Percentiles rank a stretch among this genome's conserved stretches.
phyloP scores from a whole-genome alignment of 2,329 filamentous ascomycete genomes.

The Neofusicoccum sp. region DNA sequence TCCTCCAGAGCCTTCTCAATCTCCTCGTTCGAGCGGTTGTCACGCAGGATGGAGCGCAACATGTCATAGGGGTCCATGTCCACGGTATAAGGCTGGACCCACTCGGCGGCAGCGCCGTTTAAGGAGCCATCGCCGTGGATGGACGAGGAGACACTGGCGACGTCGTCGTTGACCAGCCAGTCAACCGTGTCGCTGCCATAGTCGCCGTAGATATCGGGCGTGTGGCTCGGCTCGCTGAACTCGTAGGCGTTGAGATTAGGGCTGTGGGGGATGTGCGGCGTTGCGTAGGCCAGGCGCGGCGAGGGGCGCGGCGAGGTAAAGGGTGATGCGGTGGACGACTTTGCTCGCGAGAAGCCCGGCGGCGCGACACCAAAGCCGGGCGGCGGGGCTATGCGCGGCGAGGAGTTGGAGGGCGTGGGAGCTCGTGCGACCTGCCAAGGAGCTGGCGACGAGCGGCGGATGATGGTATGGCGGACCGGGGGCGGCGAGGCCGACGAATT shows the following conservation, averaged over 20 bases:
- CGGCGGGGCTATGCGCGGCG: slow-evolving; percentile 77
- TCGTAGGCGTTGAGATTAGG: slow-evolving; percentile 93
- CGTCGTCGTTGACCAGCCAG: slow-evolving; percentile 89
- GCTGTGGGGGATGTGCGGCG: slow-evolving; percentile 88
- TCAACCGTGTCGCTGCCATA: slow-evolving; percentile 93
- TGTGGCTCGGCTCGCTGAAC: slow-evolving; percentile 77
- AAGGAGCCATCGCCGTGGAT: slow-evolving; percentile 66
- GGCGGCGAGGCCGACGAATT: slow-evolving; percentile 71
- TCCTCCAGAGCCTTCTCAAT: slow-evolving; percentile 86
- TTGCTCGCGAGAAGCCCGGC: slow-evolving; percentile 72
- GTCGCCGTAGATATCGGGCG: slow-evolving; percentile 84
- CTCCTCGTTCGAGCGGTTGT: slow-evolving; percentile 86
- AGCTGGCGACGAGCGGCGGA: slow-evolving; percentile 86
- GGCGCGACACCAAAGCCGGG: slow-evolving; percentile 73
- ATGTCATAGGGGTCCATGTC: slow-evolving; percentile 99
- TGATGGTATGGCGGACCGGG: slow-evolving; percentile 81
- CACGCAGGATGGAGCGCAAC: slow-evolving; percentile 88
- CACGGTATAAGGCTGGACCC: slow-evolving; percentile 63
- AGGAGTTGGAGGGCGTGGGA: slow-evolving; percentile 77
- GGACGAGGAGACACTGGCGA: slow-evolving; percentile 75
- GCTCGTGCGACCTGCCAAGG: slow-evolving; percentile 79
- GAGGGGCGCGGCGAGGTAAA: slow-evolving; percentile 94
- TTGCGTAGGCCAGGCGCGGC: slow-evolving; percentile 83
- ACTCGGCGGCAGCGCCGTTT: slow-evolving; percentile 81
- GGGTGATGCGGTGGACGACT: slow-evolving; percentile 76